Conservation (phyloP, 371 early-diverging fungal genomes). For the Dichotomocladium elegans region DNA sequence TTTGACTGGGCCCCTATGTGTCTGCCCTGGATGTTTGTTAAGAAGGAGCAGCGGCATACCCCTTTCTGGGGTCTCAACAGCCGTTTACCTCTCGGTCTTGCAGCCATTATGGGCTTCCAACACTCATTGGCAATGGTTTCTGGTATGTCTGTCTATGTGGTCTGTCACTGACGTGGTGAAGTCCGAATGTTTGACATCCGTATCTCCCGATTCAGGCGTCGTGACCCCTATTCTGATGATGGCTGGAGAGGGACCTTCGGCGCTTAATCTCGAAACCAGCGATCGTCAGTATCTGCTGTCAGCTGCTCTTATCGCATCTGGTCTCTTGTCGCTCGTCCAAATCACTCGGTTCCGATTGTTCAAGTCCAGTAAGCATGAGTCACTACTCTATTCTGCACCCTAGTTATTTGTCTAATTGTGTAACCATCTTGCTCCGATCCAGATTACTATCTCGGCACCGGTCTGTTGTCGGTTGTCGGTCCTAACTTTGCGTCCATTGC, state of each 20-base stretch:
- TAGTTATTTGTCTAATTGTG: neutral
- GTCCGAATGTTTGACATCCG: neutral
- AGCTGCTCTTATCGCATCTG: constrained; percentile 58
- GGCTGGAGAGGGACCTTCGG: constrained; percentile 43
- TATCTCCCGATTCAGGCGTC: constrained; percentile 44
- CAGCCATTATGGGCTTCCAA: constrained; percentile 59
- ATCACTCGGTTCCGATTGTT: constrained; percentile 55
- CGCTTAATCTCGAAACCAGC: constrained; percentile 43
- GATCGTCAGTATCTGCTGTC: constrained; percentile 53
- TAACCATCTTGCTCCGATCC: neutral
- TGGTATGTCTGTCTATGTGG: constrained; percentile 9
- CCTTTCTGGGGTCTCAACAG: constrained; percentile 63
- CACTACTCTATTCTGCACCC: neutral
- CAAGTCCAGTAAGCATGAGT: constrained; percentile 22
- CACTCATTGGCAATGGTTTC: constrained; percentile 52
- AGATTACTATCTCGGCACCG: constrained; percentile 53
- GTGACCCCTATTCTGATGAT: constrained; percentile 58
- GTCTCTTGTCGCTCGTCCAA: constrained; percentile 51
- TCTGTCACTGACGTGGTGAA: neutral
- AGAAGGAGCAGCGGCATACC: constrained; percentile 29
- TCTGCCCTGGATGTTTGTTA: constrained; percentile 37
- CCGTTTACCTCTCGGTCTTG: constrained; percentile 48
- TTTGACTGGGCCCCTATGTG: constrained; percentile 55
- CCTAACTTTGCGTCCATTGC: constrained; percentile 56
- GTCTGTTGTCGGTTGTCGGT: constrained; percentile 53